Percentiles rank a stretch among this genome's conserved stretches.
These are phyloP conservation scores for Cryptococcus sp. DNA, from an alignment of 1,284 basidiomycete genomes.

Conservation along the genomic window DNA sequence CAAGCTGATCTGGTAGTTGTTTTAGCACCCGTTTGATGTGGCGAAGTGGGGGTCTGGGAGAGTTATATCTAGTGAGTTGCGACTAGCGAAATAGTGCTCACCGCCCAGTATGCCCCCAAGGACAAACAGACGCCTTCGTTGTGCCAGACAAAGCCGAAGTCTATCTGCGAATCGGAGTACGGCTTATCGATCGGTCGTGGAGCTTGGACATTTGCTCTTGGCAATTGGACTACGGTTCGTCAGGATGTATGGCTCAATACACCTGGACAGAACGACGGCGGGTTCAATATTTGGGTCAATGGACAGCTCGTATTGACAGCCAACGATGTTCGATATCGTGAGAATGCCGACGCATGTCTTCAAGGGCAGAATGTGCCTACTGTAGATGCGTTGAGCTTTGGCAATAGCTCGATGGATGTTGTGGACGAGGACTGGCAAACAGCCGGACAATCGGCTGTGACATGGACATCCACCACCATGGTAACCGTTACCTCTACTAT, in stretches of 20 bases:
- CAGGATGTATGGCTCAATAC: conserved; percentile 31
- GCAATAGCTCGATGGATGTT: not conserved
- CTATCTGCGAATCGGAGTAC: conserved; percentile 19
- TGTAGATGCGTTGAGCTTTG: conserved; percentile 6
- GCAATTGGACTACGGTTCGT: conserved; percentile 26
- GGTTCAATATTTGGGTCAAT: conserved; percentile 33
- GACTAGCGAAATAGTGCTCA: not conserved
- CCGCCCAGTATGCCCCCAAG: conserved; percentile 26
- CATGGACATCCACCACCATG: conserved; percentile 4
- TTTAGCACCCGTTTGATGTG: conserved; percentile 50
- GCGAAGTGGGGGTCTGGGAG: conserved; percentile 39
- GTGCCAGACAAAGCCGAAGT: conserved; percentile 22
- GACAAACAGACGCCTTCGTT: conserved; percentile 25
- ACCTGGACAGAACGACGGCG: conserved; percentile 27
- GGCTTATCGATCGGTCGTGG: conserved; percentile 28
- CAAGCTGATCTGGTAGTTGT: conserved; percentile 24
- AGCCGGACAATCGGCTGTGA: not conserved
- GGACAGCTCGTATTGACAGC: conserved; percentile 17
- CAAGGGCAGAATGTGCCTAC: conserved; percentile 11
- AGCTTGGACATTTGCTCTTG: conserved; percentile 18
- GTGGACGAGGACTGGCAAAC: conserved; percentile 17
- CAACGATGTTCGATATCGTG: conserved; percentile 24
- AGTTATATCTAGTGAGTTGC: conserved; percentile 65
- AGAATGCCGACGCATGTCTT: conserved; percentile 19
- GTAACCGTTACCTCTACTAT: conserved; percentile 6